Conservation (phyloP, 163 green algal species). For the Picocystis sp. region DNA sequence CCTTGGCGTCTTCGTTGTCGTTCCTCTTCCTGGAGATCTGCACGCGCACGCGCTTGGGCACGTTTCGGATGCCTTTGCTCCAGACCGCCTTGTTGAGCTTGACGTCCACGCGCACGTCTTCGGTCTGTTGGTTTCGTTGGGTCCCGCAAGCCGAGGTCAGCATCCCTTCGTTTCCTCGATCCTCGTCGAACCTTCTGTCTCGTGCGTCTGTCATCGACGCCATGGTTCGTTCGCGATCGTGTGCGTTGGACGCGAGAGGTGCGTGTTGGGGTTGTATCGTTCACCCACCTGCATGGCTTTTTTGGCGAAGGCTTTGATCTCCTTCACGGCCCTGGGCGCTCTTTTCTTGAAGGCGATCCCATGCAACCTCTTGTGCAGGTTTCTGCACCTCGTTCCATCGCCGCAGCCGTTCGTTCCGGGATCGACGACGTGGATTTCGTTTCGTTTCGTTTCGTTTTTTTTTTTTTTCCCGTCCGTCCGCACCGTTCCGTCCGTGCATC, state of each 20-base stretch:
- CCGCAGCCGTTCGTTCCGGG: no score
- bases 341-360: slow-evolving; percentile 91
- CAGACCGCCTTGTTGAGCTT: slow-evolving; percentile 99
- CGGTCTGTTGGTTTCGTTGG: slow-evolving; percentile 31
- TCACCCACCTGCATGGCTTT: slow-evolving; percentile 63
- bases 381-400: slow-evolving; percentile 15
- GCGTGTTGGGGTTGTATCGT: no score
- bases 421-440: no score
- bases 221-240: no score
- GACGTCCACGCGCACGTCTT: slow-evolving; percentile 88
- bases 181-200: no score
- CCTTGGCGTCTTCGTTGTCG: slow-evolving; percentile 95
- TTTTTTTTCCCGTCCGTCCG: no score
- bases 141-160: no score
- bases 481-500: no score
- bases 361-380: slow-evolving; percentile 91
- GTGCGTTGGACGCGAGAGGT: no score
- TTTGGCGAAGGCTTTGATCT: slow-evolving; percentile 87
- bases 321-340: slow-evolving; percentile 80
- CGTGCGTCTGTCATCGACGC: no score
- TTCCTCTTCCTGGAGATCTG: slow-evolving; percentile 79
- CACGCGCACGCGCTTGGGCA: slow-evolving; percentile 76
- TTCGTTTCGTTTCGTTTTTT: no score
- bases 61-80: slow-evolving; percentile 38
- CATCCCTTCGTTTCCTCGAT: no score